Percentiles rank a stretch among this genome's conserved stretches.
Conservation (phyloP, 148 eudicot genomes). For the Chenopodium formosanum region DNA sequence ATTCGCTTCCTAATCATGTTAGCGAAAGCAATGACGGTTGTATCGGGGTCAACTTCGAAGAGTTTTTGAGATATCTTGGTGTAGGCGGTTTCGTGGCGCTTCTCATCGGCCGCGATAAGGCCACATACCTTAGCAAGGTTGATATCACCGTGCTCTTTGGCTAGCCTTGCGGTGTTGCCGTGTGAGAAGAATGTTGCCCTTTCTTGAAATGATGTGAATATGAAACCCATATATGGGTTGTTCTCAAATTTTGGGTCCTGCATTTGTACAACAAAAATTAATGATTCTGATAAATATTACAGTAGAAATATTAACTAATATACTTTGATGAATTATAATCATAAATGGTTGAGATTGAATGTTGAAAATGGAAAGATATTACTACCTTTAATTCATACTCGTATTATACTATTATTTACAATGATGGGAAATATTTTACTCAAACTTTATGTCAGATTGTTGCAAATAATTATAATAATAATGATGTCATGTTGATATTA, state of each 20-base stretch:
- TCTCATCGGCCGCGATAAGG: conserved; percentile 53
- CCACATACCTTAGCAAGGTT: conserved; percentile 54
- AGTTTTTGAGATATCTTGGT: conserved; percentile 54
- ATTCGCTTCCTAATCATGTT: conserved; percentile 62
- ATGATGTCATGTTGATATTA: no score
- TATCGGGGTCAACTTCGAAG: conserved; percentile 55
- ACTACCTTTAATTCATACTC: no score
- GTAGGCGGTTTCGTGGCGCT: conserved; percentile 57
- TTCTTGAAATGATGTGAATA: conserved; percentile 61
- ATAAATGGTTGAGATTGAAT: no score
- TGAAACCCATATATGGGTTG: conserved; percentile 52
- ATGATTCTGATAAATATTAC: no score
- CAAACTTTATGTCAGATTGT: no score
- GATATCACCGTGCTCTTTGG: conserved; percentile 45
- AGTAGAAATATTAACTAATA: no score
- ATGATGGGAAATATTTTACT: no score
- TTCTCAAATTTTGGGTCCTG: conserved; percentile 49
- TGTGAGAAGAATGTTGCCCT: conserved; percentile 55
- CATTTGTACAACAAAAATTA: background rate
- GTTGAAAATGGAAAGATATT: no score
- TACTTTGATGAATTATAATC: no score
- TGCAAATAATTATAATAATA: no score
- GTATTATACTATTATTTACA: no score
- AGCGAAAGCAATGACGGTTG: conserved; percentile 44
- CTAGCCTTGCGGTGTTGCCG: conserved; percentile 57